Evolutionary conservation across 495 filamentous ascomycete species (phyloP).

Genomic region (Penicillium taxi): DNA sequence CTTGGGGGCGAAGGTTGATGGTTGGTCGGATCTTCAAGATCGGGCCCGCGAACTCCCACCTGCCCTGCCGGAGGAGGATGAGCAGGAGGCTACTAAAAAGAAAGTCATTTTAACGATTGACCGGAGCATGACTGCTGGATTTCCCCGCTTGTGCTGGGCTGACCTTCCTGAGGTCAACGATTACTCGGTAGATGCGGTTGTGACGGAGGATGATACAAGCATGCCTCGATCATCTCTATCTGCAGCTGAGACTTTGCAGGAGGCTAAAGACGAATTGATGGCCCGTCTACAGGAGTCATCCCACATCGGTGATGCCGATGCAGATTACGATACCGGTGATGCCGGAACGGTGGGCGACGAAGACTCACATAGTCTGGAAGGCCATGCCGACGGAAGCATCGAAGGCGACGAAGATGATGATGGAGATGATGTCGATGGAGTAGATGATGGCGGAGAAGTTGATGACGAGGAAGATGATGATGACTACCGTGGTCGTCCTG

Average conservation of each 20-base stretch:
- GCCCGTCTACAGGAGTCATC: constrained; percentile 45
- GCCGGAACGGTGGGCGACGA: constrained; percentile 40
- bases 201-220: constrained; percentile 42
- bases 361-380: constrained; percentile 38
- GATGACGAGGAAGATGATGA: constrained; percentile 51
- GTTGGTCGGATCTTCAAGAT: constrained; percentile 40
- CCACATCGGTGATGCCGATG: constrained; percentile 35
- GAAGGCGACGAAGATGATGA: constrained; percentile 60
- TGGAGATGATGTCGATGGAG: constrained; percentile 26
- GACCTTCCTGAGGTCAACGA: constrained; percentile 41
- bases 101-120: constrained; percentile 40
- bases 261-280: constrained; percentile 54
- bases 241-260: constrained; percentile 45
- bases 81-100: constrained; percentile 28
- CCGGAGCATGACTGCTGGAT: constrained; percentile 37
- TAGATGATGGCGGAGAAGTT: constrained; percentile 13
- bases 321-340: constrained; percentile 43
- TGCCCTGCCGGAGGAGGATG: constrained; percentile 31
- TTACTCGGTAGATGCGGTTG: constrained; percentile 31
- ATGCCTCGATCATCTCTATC: constrained; percentile 48
- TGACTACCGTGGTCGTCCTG: constrained; percentile 73
- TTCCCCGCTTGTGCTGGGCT: constrained; percentile 41
- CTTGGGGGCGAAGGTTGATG: constrained; percentile 41
- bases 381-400: constrained; percentile 46
- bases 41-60: constrained; percentile 35